Conservation (phyloP, 495 filamentous ascomycete species). For the Neurospora sp. region DNA sequence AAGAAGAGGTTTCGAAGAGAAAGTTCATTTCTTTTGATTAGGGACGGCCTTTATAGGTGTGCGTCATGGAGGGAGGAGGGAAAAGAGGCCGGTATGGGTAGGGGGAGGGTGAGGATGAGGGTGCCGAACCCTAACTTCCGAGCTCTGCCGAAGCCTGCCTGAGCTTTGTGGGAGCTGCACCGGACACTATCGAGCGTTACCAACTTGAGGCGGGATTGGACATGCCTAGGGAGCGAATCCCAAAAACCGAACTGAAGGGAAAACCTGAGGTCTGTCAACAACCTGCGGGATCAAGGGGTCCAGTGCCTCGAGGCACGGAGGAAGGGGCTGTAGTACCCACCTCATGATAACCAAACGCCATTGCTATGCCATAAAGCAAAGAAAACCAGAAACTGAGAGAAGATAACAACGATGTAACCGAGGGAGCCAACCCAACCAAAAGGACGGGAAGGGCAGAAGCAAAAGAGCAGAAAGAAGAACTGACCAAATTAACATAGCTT, state of each 20-base stretch:
- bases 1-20: not conserved
- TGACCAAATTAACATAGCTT: not conserved
- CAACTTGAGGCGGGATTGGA: not conserved
- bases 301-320: not conserved
- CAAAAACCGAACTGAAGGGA: not conserved
- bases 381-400: not conserved
- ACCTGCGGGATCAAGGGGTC: not conserved
- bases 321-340: not conserved
- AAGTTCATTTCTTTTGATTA: not conserved
- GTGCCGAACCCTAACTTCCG: not conserved
- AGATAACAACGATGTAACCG: not conserved
- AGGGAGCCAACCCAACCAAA: not conserved
- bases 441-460: not conserved
- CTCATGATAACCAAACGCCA: not conserved
- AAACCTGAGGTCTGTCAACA: not conserved
- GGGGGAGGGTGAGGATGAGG: not conserved
- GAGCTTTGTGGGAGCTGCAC: not conserved
- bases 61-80: not conserved
- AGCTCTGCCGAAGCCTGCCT: too few relatives aligned
- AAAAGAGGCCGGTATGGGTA: not conserved
- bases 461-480: not conserved
- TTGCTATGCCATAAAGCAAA: not conserved
- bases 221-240: not conserved
- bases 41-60: not conserved
- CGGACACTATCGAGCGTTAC: not conserved